Percentiles rank a stretch among this genome's conserved stretches.
These are phyloP conservation scores for Talaromyces sp. DNA, from an alignment of 2,329 filamentous ascomycete genomes.

Conservation along the genomic window DNA sequence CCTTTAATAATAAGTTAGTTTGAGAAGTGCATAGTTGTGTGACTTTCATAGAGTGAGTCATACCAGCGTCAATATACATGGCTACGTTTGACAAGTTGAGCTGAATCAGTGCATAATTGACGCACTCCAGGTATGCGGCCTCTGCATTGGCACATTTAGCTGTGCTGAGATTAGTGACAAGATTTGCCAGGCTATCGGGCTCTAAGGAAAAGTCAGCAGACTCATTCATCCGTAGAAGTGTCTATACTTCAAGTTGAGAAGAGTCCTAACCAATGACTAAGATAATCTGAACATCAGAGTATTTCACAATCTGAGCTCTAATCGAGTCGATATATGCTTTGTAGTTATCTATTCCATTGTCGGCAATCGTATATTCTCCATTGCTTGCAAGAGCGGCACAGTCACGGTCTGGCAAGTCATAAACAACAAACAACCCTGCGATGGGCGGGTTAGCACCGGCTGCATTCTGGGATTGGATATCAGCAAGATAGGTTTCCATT, in stretches of 20 bases:
- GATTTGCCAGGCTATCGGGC: slow-evolving; percentile 65
- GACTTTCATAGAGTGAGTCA: neutral
- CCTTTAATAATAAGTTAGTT: too few species aligned
- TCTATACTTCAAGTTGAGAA: too few species aligned
- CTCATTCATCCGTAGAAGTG: too few species aligned
- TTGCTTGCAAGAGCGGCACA: slow-evolving; percentile 66
- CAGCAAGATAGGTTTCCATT: slow-evolving; percentile 51
- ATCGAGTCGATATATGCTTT: slow-evolving; percentile 61
- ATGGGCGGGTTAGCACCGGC: slow-evolving; percentile 52
- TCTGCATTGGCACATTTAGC: slow-evolving; percentile 58
- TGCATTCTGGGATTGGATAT: slow-evolving; percentile 52
- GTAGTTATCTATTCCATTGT: slow-evolving; percentile 55
- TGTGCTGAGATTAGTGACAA: slow-evolving; percentile 63
- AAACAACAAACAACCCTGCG: slow-evolving; percentile 61
- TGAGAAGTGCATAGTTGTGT: neutral
- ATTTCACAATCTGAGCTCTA: slow-evolving; percentile 54
- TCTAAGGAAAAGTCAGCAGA: too few species aligned
- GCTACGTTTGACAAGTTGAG: slow-evolving; percentile 64
- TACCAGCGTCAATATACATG: slow-evolving; percentile 65
- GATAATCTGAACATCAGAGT: slow-evolving; percentile 56
- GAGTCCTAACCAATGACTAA: slow-evolving; percentile 51
- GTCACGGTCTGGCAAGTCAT: slow-evolving; percentile 66
- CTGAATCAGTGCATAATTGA: slow-evolving; percentile 58
- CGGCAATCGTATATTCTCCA: slow-evolving; percentile 61
- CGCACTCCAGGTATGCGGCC: slow-evolving; percentile 57